Percentiles rank a stretch among this genome's conserved stretches.
Conservation (phyloP, 306 rosid species). For the Cucurbita moschata region DNA sequence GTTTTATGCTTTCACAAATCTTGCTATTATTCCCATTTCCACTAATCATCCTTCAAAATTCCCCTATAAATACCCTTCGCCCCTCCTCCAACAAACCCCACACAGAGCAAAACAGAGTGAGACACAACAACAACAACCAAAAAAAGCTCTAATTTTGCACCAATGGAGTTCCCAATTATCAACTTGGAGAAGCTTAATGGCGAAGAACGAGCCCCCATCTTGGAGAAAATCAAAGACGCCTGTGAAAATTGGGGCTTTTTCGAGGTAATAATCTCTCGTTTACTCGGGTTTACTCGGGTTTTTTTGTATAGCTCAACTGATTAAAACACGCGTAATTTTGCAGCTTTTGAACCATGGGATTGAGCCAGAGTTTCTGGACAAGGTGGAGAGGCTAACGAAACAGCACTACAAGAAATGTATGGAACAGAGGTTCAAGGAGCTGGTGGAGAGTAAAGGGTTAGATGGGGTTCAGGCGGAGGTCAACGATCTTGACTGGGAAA, state of each 20-base stretch:
- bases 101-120: constrained; percentile 3
- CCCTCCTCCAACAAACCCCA: background rate
- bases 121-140: background rate
- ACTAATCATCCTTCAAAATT: background rate
- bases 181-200: constrained; percentile 56
- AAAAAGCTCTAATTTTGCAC: background rate
- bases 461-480: constrained; percentile 51
- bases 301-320: too few relatives aligned
- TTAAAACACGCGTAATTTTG: too few relatives aligned
- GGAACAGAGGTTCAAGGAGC: constrained; percentile 62
- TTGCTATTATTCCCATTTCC: background rate
- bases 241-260: constrained; percentile 98
- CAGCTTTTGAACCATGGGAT: constrained; percentile 65
- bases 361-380: constrained; percentile 54
- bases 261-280: constrained; percentile 34
- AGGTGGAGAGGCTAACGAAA: constrained; percentile 56
- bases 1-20: background rate
- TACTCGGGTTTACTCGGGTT: too few relatives aligned
- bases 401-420: constrained; percentile 58
- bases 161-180: constrained; percentile 48
- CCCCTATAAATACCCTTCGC: constrained; percentile 31
- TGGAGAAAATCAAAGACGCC: constrained; percentile 70
- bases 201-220: constrained; percentile 33
- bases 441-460: constrained; percentile 39
- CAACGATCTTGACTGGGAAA: constrained; percentile 78